Conservation (phyloP, 306 rosid genomes). For the Cicer bijugum region DNA sequence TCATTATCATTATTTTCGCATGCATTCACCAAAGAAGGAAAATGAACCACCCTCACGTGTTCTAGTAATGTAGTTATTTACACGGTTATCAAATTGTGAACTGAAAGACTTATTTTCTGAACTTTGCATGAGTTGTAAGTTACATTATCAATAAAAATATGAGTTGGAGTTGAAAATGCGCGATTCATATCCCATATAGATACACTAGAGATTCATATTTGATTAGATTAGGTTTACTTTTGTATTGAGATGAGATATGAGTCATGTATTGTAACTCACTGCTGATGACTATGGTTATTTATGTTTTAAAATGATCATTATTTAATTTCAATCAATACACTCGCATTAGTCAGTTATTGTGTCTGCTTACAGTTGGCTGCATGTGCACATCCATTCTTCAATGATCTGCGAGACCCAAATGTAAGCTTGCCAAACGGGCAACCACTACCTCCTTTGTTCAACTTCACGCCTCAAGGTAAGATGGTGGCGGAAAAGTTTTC, state of each 20-base stretch:
- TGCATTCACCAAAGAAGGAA: not conserved
- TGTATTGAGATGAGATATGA: too few species aligned
- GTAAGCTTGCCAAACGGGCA: conserved; percentile 72
- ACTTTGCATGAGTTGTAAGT: too few species aligned
- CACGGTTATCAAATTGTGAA: too few species aligned
- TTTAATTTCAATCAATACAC: not conserved
- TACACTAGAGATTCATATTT: too few species aligned
- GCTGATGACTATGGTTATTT: not conserved
- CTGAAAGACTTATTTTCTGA: too few species aligned
- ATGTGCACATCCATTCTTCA: conserved; percentile 87
- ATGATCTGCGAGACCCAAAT: conserved; percentile 75
- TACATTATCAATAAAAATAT: too few species aligned
- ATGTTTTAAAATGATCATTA: not conserved
- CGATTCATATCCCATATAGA: too few species aligned
- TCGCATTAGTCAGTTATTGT: conserved; percentile 19
- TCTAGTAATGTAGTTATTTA: not conserved
- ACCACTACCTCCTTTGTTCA: conserved; percentile 73
- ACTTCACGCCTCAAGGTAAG: conserved; percentile 87
- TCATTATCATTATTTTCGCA: not conserved
- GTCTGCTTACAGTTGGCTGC: conserved; percentile 76
- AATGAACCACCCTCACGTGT: not conserved
- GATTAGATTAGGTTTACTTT: too few species aligned
- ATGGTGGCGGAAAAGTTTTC: too few species aligned
- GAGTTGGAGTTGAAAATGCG: too few species aligned
- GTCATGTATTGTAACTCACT: too few species aligned